Evolutionary conservation across 202 grass and related monocot genomes (phyloP).

Genomic region (Musa balbisiana): DNA sequence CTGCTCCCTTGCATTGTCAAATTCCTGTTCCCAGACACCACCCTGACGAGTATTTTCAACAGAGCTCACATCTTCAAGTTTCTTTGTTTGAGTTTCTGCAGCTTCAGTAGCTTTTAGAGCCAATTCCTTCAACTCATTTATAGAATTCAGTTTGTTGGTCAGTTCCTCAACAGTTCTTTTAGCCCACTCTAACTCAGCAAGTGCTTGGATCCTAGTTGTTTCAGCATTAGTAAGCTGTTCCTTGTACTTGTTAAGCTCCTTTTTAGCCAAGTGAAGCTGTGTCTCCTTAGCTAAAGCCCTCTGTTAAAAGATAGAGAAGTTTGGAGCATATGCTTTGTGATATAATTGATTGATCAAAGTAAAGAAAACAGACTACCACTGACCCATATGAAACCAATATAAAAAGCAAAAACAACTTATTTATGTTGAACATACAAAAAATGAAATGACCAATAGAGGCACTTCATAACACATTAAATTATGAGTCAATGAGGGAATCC

Average conservation of each 20-base stretch:
- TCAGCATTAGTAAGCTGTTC: constrained; percentile 16
- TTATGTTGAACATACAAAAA: no score
- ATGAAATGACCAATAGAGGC: no score
- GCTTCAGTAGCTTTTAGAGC: constrained; percentile 8
- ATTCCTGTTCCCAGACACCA: constrained; percentile 5
- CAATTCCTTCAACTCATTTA: constrained; percentile 12
- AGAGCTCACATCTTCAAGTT: constrained; percentile 9
- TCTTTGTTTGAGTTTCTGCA: constrained; percentile 9
- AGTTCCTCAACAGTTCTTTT: constrained; percentile 13
- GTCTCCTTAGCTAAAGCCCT: constrained; percentile 14
- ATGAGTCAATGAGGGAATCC: no score
- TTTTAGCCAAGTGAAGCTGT: constrained; percentile 11
- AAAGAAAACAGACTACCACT: neutral
- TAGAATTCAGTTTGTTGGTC: constrained; percentile 2
- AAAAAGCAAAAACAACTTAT: neutral
- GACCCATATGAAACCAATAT: neutral
- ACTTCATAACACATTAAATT: no score
- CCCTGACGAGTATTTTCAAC: neutral
- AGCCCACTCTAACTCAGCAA: constrained; percentile 8
- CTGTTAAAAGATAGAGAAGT: neutral
- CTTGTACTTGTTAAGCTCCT: constrained; percentile 15
- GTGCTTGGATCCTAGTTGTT: constrained; percentile 11
- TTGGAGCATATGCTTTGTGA: neutral
- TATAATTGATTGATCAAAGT: neutral
- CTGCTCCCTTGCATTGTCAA: constrained; percentile 6